Percentiles rank a stretch among this genome's conserved stretches.
Conservation (phyloP, 768 basidiomycete genomes). For the Phaeotremella fagi region DNA sequence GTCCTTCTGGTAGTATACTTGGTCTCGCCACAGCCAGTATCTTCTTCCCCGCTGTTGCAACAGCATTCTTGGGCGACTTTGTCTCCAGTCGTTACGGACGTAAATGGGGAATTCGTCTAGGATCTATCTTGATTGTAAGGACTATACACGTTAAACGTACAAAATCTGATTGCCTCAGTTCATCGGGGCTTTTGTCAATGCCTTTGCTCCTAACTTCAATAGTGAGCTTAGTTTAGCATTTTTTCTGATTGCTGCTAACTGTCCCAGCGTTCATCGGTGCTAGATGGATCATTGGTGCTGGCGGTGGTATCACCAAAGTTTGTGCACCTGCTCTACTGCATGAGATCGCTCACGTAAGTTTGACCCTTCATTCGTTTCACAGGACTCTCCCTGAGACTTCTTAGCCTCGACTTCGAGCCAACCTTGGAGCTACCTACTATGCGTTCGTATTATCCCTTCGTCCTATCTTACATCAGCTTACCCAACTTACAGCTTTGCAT, state of each 20-base stretch:
- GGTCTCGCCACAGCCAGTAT: slow-evolving; percentile 26
- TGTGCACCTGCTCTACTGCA: slow-evolving; percentile 27
- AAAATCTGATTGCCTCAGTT: slow-evolving; percentile 1
- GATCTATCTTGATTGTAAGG: slow-evolving; percentile 14
- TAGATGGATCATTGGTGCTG: slow-evolving; percentile 20
- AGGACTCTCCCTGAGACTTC: not conserved
- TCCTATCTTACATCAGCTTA: too few species aligned
- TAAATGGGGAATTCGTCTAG: slow-evolving; percentile 19
- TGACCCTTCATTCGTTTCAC: not conserved
- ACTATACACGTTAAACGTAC: too few species aligned
- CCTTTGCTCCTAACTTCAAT: slow-evolving; percentile 13
- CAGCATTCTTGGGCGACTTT: slow-evolving; percentile 28
- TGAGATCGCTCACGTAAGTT: slow-evolving; percentile 30
- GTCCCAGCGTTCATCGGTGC: slow-evolving; percentile 10
- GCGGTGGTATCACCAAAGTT: slow-evolving; percentile 30
- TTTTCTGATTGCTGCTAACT: slow-evolving; percentile 4
- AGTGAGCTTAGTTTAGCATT: not conserved
- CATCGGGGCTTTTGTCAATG: slow-evolving; percentile 24
- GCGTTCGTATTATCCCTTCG: too few species aligned
- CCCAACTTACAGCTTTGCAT: slow-evolving; percentile 17
- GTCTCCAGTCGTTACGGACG: slow-evolving; percentile 25
- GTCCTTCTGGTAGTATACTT: slow-evolving; percentile 20
- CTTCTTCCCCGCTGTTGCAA: slow-evolving; percentile 29
- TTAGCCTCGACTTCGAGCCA: slow-evolving; percentile 21
- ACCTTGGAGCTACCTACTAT: slow-evolving; percentile 24